Percentiles rank a stretch among this genome's conserved stretches.
phyloP scores from a whole-genome alignment of 2,329 filamentous ascomycete genomes.

The Ilyonectria sp. region DNA sequence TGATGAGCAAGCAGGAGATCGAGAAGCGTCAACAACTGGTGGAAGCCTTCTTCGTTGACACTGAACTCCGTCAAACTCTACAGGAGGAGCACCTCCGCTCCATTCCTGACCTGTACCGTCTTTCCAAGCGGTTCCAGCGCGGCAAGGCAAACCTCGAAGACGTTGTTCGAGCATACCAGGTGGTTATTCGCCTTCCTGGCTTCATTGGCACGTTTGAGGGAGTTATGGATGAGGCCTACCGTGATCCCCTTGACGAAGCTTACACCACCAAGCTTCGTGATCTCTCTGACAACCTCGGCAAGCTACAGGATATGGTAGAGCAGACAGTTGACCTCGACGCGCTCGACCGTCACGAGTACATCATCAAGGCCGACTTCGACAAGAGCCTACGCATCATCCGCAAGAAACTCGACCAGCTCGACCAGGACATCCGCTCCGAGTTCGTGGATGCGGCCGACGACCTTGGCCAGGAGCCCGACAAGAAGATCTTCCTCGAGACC shows the following conservation, averaged over 20 bases:
- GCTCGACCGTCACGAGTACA: conserved; percentile 96
- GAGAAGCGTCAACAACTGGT: conserved; percentile 94
- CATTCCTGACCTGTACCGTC: conserved; percentile 92
- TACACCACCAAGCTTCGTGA: conserved; percentile 89
- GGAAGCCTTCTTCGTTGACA: conserved; percentile 94
- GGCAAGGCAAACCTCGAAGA: conserved; percentile 94
- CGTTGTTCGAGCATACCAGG: conserved; percentile 95
- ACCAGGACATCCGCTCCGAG: conserved; percentile 86
- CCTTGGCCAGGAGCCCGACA: conserved; percentile 92
- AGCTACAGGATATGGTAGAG: conserved; percentile 97
- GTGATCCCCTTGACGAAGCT: conserved; percentile 85
- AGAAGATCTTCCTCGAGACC: conserved; percentile 94
- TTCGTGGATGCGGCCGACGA: conserved; percentile 84
- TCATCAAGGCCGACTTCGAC: conserved; percentile 99
- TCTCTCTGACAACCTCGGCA: conserved; percentile 83
- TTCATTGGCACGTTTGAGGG: conserved; percentile 91
- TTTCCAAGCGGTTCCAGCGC: conserved; percentile 95
- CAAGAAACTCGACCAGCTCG: conserved; percentile 89
- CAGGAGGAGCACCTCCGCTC: conserved; percentile 95
- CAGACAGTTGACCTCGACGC: conserved; percentile 97
- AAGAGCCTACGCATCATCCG: conserved; percentile 89
- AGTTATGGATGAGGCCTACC: conserved; percentile 96
- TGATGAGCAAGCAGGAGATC: conserved; percentile 93
- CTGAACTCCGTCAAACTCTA: conserved; percentile 93
- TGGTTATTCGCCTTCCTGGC: conserved; percentile 90